phyloP scores from a whole-genome alignment of 148 eudicot species.

The Diospyros kaki region DNA sequence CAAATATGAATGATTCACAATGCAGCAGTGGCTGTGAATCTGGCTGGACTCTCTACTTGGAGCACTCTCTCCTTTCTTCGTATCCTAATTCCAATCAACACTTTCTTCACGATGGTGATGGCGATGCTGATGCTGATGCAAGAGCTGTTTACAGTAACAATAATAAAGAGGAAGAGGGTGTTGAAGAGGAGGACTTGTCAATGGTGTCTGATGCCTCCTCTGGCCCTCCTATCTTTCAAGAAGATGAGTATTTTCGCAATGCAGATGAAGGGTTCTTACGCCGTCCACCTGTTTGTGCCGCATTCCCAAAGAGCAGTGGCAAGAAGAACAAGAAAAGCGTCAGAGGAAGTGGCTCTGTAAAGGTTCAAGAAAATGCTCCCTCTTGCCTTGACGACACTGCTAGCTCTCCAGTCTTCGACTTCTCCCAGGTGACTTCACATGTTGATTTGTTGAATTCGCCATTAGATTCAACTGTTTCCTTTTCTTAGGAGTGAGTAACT shows the following conservation, averaged over 20 bases:
- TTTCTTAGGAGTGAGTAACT: too few relatives aligned
- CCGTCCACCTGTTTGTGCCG: neutral
- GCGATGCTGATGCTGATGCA: neutral
- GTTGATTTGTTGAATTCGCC: neutral
- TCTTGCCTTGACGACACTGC: constrained; percentile 70
- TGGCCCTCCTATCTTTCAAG: constrained; percentile 47
- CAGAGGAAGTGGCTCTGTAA: constrained; percentile 5
- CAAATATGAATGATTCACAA: constrained; percentile 27
- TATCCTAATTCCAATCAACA: neutral
- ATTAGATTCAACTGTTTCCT: neutral
- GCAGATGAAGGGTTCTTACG: constrained; percentile 6
- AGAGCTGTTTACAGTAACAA: neutral
- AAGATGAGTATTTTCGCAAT: constrained; percentile 17
- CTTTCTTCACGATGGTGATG: neutral
- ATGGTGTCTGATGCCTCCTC: constrained; percentile 83
- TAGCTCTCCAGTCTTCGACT: constrained; percentile 44
- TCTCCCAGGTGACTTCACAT: constrained; percentile 33
- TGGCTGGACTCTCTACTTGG: constrained; percentile 71
- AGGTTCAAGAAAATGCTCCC: constrained; percentile 17
- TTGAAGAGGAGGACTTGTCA: constrained; percentile 50
- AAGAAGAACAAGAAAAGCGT: constrained; percentile 16
- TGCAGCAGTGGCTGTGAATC: constrained; percentile 72
- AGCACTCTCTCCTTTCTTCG: constrained; percentile 36
- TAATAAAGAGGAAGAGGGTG: constrained; percentile 3
- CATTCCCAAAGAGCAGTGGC: constrained; percentile 6